These are phyloP conservation scores for Sphaerulina vaccinii DNA, from an alignment of 2,329 filamentous ascomycete species.

Conservation along the genomic window DNA sequence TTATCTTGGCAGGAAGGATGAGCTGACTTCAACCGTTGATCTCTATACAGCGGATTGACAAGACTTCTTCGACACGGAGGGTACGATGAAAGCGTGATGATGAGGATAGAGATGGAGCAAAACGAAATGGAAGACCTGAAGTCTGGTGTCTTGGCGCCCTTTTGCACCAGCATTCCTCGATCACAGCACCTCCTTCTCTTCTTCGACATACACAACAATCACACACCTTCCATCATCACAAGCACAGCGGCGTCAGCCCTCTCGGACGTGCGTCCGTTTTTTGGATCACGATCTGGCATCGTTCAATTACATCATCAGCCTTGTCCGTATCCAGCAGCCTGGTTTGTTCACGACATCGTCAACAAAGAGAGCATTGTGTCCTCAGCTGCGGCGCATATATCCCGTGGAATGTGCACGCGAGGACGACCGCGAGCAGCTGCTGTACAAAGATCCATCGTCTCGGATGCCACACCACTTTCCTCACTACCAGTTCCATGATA, in stretches of 20 bases:
- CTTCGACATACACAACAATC: too few species aligned
- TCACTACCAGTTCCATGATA: conserved; percentile 32
- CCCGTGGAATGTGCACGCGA: conserved; percentile 21
- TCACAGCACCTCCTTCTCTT: too few species aligned
- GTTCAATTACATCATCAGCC: not conserved
- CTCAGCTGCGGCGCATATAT: not conserved
- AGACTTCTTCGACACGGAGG: too few species aligned
- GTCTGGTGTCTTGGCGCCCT: too few species aligned
- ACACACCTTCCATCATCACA: too few species aligned
- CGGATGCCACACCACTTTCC: conserved; percentile 25
- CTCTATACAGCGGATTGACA: too few species aligned
- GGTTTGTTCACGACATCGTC: not conserved
- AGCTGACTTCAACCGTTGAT: too few species aligned
- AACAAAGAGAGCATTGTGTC: conserved; percentile 14
- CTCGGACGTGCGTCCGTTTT: not conserved
- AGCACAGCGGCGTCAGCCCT: not conserved
- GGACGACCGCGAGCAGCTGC: conserved; percentile 25
- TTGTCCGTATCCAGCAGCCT: not conserved
- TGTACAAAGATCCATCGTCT: conserved; percentile 21
- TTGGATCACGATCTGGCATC: not conserved
- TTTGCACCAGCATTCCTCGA: too few species aligned
- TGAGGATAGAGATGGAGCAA: too few species aligned
- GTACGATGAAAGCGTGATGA: too few species aligned
- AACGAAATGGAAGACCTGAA: too few species aligned
- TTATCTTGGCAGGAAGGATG: too few species aligned